Evolutionary conservation across 805 yeast species (phyloP).

Genomic region (Candida sakaeoensis): DNA sequence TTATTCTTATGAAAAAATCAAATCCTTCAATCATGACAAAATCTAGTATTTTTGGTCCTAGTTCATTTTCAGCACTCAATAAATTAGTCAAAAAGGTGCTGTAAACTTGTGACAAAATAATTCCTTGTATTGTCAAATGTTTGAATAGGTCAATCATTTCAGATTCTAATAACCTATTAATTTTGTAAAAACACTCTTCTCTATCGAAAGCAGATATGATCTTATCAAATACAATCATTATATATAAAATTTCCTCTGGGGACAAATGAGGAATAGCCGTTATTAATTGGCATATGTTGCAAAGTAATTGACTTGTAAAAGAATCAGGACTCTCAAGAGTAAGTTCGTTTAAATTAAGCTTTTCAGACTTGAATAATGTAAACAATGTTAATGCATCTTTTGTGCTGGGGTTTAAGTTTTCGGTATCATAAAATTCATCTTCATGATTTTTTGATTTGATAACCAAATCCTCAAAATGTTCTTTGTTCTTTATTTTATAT

Average conservation of each 20-base stretch:
- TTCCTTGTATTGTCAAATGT: conserved; percentile 36
- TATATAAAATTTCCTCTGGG: conserved; percentile 27
- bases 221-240: conserved; percentile 32
- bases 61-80: conserved; percentile 14
- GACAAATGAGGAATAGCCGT: conserved; percentile 16
- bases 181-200: conserved; percentile 35
- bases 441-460: conserved; percentile 20
- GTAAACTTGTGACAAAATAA: conserved; percentile 21
- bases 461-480: conserved; percentile 26
- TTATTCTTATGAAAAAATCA: conserved; percentile 28
- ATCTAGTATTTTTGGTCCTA: conserved; percentile 21
- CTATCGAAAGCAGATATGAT: conserved; percentile 21
- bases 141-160: conserved; percentile 20
- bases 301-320: conserved; percentile 1
- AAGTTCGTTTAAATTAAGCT: neutral
- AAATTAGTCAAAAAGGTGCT: conserved; percentile 18
- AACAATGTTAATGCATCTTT: conserved; percentile 28
- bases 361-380: conserved; percentile 27
- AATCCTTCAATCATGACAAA: conserved; percentile 39
- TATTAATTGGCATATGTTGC: conserved; percentile 13
- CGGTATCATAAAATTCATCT: conserved; percentile 15
- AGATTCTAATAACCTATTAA: conserved; percentile 35
- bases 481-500: conserved; percentile 24
- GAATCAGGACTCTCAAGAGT: neutral
- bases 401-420: conserved; percentile 14